Evolutionary conservation across 129 eudicot genomes (phyloP), one percentile per base, ranked within the genome.

Genomic region (Artemisia annua): DNA sequence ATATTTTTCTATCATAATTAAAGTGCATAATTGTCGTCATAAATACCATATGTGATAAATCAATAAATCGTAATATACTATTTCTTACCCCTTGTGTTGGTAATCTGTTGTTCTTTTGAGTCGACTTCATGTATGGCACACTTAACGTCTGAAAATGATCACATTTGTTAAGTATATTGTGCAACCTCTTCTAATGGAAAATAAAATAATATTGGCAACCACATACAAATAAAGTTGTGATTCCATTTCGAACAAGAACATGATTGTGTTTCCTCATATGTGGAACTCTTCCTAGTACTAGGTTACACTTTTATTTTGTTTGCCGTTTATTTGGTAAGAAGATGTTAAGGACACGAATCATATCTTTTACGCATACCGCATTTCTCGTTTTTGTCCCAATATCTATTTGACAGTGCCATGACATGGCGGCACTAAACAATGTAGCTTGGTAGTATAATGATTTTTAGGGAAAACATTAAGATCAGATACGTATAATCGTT

Each of bases 51-150:
- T 22, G 58, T 8, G 11, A 67, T 17, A 4, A 12, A 48, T 68
- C 44, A 76, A 60, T 11, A 13, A 1, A 26, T 26, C 39, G 14
- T 50, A 17, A 67, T 11, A 62, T 12, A 10, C 20, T 10, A 3
- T 20, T 11, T 75, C 89, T 81, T 87, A 92, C 98, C 95, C 81
- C 89, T 69, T 82, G 85, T 48, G 70, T 65, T 10, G 78, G 66
- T 26, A 39, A 66, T 71, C 81, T 83, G 69, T 51, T 72, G 68
- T 72, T 67, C 77, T 86, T 83, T 49, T 80, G 78, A 39, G 96
- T 82, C 63, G 87, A 82, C 80, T 93, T 93, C 95, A 93, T 85
- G 86, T 93, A 93, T 72, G 98, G 98, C 48, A 87, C 91, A 20
- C 96, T 93, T 66, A 93, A 70, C 19, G 97, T 93, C 98, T 93